Evolutionary conservation across 352 stramenopile genomes (phyloP).

Genomic region (Phytophthora constricta): DNA sequence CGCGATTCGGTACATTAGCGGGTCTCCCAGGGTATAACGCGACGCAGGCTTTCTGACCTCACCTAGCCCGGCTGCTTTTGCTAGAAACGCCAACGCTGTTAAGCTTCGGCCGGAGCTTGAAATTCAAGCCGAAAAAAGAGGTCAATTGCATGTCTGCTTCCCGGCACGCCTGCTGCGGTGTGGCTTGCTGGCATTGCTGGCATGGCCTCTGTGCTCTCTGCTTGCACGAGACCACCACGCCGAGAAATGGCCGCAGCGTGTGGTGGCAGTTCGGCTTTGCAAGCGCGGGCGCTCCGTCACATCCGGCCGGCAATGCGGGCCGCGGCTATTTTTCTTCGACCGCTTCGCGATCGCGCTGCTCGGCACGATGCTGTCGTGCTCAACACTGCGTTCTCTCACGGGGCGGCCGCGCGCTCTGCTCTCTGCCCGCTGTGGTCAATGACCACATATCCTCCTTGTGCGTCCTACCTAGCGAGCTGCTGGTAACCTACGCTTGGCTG

Average conservation of each 20-base stretch:
- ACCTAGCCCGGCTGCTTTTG: constrained; percentile 1
- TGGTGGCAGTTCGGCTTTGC: too few relatives aligned
- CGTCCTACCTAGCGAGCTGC: neutral
- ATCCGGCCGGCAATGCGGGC: too few relatives aligned
- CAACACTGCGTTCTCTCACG: constrained; percentile 1
- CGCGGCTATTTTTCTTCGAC: constrained; percentile 27
- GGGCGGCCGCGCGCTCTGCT: neutral
- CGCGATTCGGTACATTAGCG: neutral
- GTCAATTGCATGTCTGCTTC: too few relatives aligned
- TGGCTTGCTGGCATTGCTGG: neutral
- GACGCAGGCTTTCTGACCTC: neutral
- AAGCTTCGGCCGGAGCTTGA: neutral
- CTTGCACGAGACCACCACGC: too few relatives aligned
- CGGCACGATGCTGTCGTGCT: constrained; percentile 24
- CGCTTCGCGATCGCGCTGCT: constrained; percentile 28
- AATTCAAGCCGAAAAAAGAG: neutral
- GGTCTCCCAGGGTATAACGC: neutral
- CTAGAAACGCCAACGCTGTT: neutral
- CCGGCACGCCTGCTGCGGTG: too few relatives aligned
- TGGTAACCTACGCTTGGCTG: neutral
- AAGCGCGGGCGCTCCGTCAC: too few relatives aligned
- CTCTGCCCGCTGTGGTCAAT: too few relatives aligned
- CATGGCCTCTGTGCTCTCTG: neutral
- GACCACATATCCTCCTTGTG: too few relatives aligned
- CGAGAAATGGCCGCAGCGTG: too few relatives aligned